Base-by-base conservation (phyloP, 116 monocot genomes). In the Zostera marina region DNA sequence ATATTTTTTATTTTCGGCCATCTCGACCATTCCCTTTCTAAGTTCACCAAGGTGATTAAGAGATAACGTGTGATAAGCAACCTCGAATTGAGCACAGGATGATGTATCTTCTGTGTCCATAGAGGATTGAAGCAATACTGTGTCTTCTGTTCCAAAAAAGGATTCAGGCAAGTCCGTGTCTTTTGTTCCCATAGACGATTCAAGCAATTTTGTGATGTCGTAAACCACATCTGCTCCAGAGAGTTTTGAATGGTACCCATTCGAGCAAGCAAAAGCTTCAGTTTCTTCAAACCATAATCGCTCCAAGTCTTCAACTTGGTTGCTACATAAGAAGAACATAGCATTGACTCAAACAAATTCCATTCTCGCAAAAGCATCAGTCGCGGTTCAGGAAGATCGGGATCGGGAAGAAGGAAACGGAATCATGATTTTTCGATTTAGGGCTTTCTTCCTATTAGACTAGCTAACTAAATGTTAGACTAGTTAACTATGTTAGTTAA, bases 291-390 rank as follows among this genome's bases (percentile, higher is more conserved):
- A 1, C 92, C 92, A 54, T 87, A 87, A 38, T 92, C 92, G 14
- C 83, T 92, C 92, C 92, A 92, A 26, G 92, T 92, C 62, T 87
- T 86, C 62, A 92, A 47, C 65, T 92, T 92, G n/a, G 92, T 92
- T 3, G 92, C 92, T 47, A 80, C 71, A 54, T 92, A 87, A 44
- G 92, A 92, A 55, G 92, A 92, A 49, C 83, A 84, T 25, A 87
- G 78, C 92, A 92, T 92, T 9, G 92, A 92, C 58, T 92, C 92
- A 47, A 76, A 92, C 52, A 92, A 49, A 67, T 68, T 92, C 92
- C 92, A 92, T 49, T 92, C 87, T 54, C 92, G 73, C 44, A 92
- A 55, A 9, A 92, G 83, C 87, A 92, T 92, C 3, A 92, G 76
- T 15, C 86, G 62, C 1, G 92, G 92, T 46, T 92, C 87, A 71